These are phyloP conservation scores for Hypoxylon sp. DNA, from an alignment of 2,329 filamentous ascomycete species.

Conservation along the genomic window DNA sequence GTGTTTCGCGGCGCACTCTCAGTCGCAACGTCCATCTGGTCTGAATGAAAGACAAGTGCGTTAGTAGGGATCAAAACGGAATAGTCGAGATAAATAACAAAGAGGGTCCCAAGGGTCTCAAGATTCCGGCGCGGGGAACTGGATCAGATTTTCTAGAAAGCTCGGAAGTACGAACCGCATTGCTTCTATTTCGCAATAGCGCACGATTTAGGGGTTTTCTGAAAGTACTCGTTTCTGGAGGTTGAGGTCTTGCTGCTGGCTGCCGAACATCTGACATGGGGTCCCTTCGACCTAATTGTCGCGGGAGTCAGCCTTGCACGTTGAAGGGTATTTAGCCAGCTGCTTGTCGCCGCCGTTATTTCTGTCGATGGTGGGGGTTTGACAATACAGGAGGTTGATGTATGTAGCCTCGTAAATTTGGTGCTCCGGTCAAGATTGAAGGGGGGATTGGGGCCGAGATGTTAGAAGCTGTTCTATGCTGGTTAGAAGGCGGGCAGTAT, in stretches of 20 bases:
- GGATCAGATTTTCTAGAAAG: constrained; percentile 41
- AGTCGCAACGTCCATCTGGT: constrained; percentile 67
- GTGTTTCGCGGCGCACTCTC: constrained; percentile 63
- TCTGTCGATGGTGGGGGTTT: constrained; percentile 40
- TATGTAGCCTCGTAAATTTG: constrained; percentile 31
- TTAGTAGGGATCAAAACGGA: constrained; percentile 36
- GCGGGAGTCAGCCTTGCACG: constrained; percentile 46
- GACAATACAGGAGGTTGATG: constrained; percentile 36
- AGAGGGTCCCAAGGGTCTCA: constrained; percentile 39
- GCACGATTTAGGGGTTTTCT: constrained; percentile 33
- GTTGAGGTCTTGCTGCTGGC: constrained; percentile 41
- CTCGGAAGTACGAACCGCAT: constrained; percentile 45
- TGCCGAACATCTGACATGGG: constrained; percentile 46
- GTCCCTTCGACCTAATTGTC: constrained; percentile 41
- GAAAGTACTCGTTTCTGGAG: constrained; percentile 30
- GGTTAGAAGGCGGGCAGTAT: constrained; percentile 36
- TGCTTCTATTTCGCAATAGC: constrained; percentile 41
- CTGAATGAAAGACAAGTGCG: constrained; percentile 52
- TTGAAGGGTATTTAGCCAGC: constrained; percentile 25
- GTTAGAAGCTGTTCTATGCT: constrained; percentile 32
- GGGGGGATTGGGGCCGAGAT: constrained; percentile 38
- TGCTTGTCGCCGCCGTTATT: constrained; percentile 36
- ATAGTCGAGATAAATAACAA: constrained; percentile 43
- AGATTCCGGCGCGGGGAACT: constrained; percentile 22
- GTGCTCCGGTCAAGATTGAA: constrained; percentile 39